Base-by-base conservation (phyloP, 352 stramenopile species). In the Aphanomyces stellatus region DNA sequence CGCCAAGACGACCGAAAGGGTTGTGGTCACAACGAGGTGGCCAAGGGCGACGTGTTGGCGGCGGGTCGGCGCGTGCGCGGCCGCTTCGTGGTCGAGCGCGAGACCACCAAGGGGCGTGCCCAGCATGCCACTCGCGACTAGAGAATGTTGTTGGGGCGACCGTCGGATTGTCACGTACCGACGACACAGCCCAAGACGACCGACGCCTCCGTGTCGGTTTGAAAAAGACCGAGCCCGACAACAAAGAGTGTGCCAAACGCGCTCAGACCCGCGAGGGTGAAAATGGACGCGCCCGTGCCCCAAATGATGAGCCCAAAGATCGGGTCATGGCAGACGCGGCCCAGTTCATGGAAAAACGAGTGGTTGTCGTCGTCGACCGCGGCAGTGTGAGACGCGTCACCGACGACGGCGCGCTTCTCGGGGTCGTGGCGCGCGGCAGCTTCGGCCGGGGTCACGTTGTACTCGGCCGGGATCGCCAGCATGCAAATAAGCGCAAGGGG, bases 171-270 rank as follows among this genome's bases (percentile, higher is more conserved):
- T n/a, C n/a, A n/a, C 35, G 31, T 64, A 64, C 56, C 85, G 49
- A 93, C 82, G 59, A 93, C 70, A 1, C 71, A 81, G 19, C 92
- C 92, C 66, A 98, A 97, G 22, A 93, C 78, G 8, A 92, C 77
- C 4, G 88, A 87, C 22, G 94, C 90, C 11, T 80, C 74, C 10
- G 78, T 94, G 72, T 98, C 87, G 5, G 71, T 82, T 31, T 81
- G 71, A 60, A 96, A 95, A 17, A 97, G 77, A 17, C 88, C 88
- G 27, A 98, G 74, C 2, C 87, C 85, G 24, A 96, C 87, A 67
- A 98, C 79, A 63, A 98, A 95, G 27, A 82, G 76, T 2, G 86
- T 86, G 31, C 86, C 90, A 66, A 97, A 98, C 17, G 85, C 81
- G 59, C 81, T 89, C 28, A 98, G 76, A 5, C 82, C 87, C 13